Conservation (phyloP, 176 grass and related monocot species). For the Paspalum vaginatum region DNA sequence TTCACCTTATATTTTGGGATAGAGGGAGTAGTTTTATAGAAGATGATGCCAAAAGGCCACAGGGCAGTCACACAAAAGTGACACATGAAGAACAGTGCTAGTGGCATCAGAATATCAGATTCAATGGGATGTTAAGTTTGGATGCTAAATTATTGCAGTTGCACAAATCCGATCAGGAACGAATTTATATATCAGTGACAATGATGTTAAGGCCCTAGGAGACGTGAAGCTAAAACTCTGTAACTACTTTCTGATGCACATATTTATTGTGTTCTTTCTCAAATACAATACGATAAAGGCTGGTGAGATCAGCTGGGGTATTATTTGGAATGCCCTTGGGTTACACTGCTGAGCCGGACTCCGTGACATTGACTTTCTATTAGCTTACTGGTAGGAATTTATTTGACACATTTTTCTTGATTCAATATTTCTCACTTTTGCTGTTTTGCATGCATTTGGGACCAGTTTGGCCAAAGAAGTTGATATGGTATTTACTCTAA, state of each 20-base stretch:
- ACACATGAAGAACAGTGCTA: not conserved
- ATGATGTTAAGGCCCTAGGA: not conserved
- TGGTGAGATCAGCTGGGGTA: not conserved
- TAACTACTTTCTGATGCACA: not conserved
- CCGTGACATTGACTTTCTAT: not conserved
- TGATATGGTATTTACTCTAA: not conserved
- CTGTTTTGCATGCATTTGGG: not conserved
- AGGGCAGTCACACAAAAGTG: not conserved
- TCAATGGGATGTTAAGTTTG: constrained; percentile 1
- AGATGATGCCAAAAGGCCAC: constrained; percentile 22
- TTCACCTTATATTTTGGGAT: too few species aligned
- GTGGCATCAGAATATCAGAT: not conserved
- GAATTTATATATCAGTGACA: not conserved
- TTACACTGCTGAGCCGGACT: not conserved
- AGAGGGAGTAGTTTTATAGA: constrained; percentile 22
- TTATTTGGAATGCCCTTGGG: not conserved
- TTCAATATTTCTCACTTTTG: not conserved
- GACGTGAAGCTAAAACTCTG: not conserved
- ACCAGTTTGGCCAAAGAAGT: not conserved
- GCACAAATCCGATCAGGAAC: not conserved
- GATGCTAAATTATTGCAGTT: not conserved
- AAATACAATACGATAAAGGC: not conserved
- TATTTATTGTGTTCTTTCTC: not conserved
- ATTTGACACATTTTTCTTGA: constrained; percentile 2
- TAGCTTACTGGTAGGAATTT: not conserved